Evolutionary conservation across 2,329 filamentous ascomycete species (phyloP).

Genomic region (Penicillium expansum): DNA sequence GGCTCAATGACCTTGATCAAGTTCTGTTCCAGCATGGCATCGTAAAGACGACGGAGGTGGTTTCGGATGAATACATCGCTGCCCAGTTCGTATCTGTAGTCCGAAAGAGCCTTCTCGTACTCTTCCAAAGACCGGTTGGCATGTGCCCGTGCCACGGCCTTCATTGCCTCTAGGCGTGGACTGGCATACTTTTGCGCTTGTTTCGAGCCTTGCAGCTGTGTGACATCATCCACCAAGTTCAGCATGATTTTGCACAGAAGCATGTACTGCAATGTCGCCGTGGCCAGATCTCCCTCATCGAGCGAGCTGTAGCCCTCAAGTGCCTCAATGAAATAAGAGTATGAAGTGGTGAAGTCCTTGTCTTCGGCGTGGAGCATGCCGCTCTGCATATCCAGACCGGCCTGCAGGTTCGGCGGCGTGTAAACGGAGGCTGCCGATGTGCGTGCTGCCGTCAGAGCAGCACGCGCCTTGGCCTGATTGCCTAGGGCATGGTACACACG

Average conservation of each 20-base stretch:
- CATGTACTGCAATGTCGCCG: conserved; percentile 98
- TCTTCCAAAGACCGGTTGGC: conserved; percentile 93
- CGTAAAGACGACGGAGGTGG: conserved; percentile 91
- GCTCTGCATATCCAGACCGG: conserved; percentile 97
- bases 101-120: conserved; percentile 87
- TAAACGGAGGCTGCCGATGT: conserved; percentile 97
- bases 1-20: conserved; percentile 99
- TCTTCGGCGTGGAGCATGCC: conserved; percentile 99
- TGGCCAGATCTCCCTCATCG: conserved; percentile 84
- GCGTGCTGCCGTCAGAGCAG: conserved; percentile 87
- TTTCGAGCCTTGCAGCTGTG: conserved; percentile 90
- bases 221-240: conserved; percentile 94
- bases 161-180: conserved; percentile 97
- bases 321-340: conserved; percentile 98
- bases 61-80: conserved; percentile 95
- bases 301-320: conserved; percentile 94
- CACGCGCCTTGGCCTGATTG: conserved; percentile 93
- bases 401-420: conserved; percentile 90
- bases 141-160: conserved; percentile 93
- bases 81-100: conserved; percentile 90
- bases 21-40: conserved; percentile 99
- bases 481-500: conserved; percentile 95
- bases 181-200: conserved; percentile 95
- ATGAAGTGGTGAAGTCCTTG: conserved; percentile 97
- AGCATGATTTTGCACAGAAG: conserved; percentile 99